Percentiles rank a stretch among this genome's conserved stretches.
Conservation (phyloP, 805 yeast species). For the Pichia scutulata region DNA sequence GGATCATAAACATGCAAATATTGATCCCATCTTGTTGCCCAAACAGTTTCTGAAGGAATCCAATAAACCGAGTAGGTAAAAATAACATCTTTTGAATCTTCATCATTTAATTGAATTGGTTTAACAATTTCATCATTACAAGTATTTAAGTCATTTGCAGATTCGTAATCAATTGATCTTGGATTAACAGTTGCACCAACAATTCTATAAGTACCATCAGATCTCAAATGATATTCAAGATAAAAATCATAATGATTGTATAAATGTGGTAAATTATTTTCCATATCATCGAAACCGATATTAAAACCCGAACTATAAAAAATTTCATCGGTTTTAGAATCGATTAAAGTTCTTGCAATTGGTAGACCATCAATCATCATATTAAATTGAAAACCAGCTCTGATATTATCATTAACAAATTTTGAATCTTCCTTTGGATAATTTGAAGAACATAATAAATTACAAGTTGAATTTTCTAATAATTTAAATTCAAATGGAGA, state of each 20-base stretch:
- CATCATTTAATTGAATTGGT: slow-evolving; percentile 43
- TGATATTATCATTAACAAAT: slow-evolving; percentile 71
- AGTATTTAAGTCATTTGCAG: slow-evolving; percentile 7
- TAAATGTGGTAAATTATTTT: slow-evolving; percentile 44
- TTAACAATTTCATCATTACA: slow-evolving; percentile 23
- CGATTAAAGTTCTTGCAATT: slow-evolving; percentile 60
- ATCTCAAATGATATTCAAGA: slow-evolving; percentile 77
- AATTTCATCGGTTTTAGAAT: slow-evolving; percentile 47
- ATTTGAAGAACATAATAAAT: slow-evolving; percentile 49
- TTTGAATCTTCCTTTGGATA: slow-evolving; percentile 62
- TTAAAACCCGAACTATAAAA: slow-evolving; percentile 79
- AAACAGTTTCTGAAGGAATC: slow-evolving; percentile 59
- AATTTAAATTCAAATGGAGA: slow-evolving; percentile 81
- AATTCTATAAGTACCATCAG: slow-evolving; percentile 63
- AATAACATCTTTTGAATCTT: slow-evolving; percentile 47
- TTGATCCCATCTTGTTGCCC: slow-evolving; percentile 99
- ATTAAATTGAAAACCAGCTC: slow-evolving; percentile 78
- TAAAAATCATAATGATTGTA: slow-evolving; percentile 74
- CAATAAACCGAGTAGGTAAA: slow-evolving; percentile 84
- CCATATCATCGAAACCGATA: slow-evolving; percentile 61
- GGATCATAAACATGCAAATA: slow-evolving; percentile 89
- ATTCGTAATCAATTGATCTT: slow-evolving; percentile 34
- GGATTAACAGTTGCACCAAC: slow-evolving; percentile 86
- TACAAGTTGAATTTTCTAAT: slow-evolving; percentile 67
- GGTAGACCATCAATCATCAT: slow-evolving; percentile 96